These are phyloP conservation scores for Akebia trifoliata DNA, from an alignment of 164 flowering plant genomes.

Conservation along the genomic window DNA sequence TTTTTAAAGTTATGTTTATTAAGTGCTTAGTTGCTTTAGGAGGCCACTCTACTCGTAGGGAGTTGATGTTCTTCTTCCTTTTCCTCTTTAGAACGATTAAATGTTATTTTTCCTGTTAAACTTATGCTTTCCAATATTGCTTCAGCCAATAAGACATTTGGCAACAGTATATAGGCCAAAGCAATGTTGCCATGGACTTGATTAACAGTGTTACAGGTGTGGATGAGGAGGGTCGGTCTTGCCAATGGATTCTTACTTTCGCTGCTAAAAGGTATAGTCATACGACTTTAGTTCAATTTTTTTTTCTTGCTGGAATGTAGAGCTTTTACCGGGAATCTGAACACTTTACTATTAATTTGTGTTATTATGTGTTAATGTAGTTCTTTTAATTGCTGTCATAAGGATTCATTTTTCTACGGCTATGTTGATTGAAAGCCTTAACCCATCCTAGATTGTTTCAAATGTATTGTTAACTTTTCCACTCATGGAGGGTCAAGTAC, in stretches of 20 bases:
- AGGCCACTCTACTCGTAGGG: too few relatives aligned
- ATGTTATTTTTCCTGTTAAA: not conserved
- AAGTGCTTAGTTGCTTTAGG: too few relatives aligned
- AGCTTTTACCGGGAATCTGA: not conserved
- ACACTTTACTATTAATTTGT: too few relatives aligned
- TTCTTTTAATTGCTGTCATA: too few relatives aligned
- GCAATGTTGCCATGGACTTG: conserved; percentile 70
- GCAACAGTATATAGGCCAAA: conserved; percentile 39
- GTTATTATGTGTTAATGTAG: too few relatives aligned
- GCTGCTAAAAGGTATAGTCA: conserved; percentile 70
- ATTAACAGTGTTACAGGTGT: conserved; percentile 75
- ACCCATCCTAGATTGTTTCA: too few relatives aligned
- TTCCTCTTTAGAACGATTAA: not conserved
- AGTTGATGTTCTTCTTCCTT: not conserved
- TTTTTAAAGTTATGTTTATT: too few relatives aligned
- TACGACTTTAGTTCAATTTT: not conserved
- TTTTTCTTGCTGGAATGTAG: not conserved
- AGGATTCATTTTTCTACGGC: too few relatives aligned
- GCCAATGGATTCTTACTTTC: conserved; percentile 84
- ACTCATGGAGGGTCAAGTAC: too few relatives aligned
- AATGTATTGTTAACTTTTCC: too few relatives aligned
- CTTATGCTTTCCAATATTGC: not conserved
- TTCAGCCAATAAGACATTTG: conserved; percentile 48
- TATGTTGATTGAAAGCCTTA: too few relatives aligned
- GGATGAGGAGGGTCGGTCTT: conserved; percentile 91